Evolutionary conservation across 306 rosid genomes (phyloP).

Genomic region (Echinosophora koreensis): DNA sequence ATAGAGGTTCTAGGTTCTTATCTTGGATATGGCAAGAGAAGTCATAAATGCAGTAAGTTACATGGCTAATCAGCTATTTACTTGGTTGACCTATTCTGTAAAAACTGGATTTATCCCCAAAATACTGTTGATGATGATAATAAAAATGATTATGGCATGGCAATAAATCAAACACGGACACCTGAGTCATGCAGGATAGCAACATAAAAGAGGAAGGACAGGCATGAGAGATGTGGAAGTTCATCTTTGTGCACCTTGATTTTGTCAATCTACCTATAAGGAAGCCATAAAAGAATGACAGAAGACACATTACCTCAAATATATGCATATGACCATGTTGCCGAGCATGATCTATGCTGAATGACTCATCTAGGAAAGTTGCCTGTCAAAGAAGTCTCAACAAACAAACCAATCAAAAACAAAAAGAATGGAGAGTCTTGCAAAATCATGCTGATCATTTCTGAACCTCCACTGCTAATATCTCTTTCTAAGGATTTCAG

Average conservation of each 20-base stretch:
- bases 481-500: constrained; percentile 19
- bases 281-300: constrained; percentile 35
- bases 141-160: background rate
- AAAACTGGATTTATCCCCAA: constrained; percentile 2
- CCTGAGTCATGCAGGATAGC: constrained; percentile 9
- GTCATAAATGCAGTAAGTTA: constrained; percentile 24
- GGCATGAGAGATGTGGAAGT: constrained; percentile 3
- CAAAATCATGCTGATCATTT: no score
- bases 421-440: no score
- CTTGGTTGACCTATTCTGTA: constrained; percentile 4
- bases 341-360: constrained; percentile 83
- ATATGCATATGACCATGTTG: constrained; percentile 92
- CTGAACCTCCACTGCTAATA: constrained; percentile 1
- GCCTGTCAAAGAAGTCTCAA: constrained; percentile 62
- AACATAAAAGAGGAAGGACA: constrained; percentile 27
- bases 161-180: constrained; percentile 3
- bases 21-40: background rate
- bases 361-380: constrained; percentile 88
- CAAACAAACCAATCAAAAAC: constrained; percentile 35
- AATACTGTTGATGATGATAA: background rate
- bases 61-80: constrained; percentile 24
- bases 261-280: constrained; percentile 30
- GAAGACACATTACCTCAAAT: constrained; percentile 65
- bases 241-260: constrained; percentile 21
- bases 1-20: constrained; percentile 23